Evolutionary conservation across 2,329 filamentous ascomycete species (phyloP), one percentile per base, ranked within the genome.

Genomic region (Tolypocladium ophioglossoides): DNA sequence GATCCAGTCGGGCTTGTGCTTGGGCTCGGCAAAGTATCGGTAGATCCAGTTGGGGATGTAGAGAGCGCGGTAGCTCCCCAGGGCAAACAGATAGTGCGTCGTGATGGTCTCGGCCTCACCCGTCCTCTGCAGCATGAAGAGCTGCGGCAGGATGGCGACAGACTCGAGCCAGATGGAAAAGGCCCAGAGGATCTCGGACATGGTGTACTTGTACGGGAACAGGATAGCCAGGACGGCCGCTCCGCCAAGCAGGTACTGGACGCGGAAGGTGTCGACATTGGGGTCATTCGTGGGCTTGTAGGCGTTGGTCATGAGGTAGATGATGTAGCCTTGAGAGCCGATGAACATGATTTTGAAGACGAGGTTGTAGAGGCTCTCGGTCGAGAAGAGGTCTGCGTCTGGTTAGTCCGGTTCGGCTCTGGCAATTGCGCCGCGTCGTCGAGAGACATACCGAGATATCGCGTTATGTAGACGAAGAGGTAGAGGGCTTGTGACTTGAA

Each of bases 11-110:
- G 86, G 70, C 70, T 79, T 87, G 70, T 90, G 86, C 51, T 82
- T 76, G 48, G 72, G 68, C 70, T 96, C 91, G 52, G 81, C 79
- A 62, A 88, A 81, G 73, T 92, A 97, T 54, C 94, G 80, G 74
- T 89, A 97, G 64, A 97, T 84, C 94, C 94, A 99, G 75, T 99
- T 99, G 61, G 94, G 94, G 63, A 99, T 99, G 74, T 99, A 99
- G 54, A 99, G 78, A 4, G 91, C 89, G 55, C 94, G 82, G 76
- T 99, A 99, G 58, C 86, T 77, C 37, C 94, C 94, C 39, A 99
- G 78, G 16, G 95, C 92, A 67, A 96, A 96, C 44, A 99, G 81
- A 71, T 99, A 99, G 73, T 99, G 92, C 1, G 91, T 96, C 14
- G 94, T 99, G 67, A 99, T 99, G n/a, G 94, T 96, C 75, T 99